A percentile compares a stretch with the other conserved stretches of the same genome.
Evolutionary conservation across 805 yeast species (phyloP).

Genomic region (Babjeviella inositovora): DNA sequence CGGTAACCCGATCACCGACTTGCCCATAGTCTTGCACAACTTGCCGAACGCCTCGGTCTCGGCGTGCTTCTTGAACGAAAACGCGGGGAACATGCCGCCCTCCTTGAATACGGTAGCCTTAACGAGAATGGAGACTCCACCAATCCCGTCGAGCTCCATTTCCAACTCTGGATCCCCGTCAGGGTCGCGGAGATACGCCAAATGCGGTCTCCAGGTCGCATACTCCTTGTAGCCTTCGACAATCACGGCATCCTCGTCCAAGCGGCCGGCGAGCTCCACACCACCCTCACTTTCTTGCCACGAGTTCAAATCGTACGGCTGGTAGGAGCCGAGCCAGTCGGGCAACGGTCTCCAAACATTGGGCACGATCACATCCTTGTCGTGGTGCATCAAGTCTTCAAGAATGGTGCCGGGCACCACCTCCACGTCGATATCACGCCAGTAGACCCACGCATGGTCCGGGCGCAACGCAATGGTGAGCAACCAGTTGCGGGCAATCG

Average conservation of each 20-base stretch:
- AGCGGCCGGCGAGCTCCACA: conserved; percentile 49
- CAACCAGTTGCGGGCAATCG: conserved; percentile 89
- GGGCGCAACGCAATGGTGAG: conserved; percentile 78
- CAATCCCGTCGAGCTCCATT: conserved; percentile 90
- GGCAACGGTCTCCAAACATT: conserved; percentile 88
- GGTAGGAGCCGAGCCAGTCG: conserved; percentile 73
- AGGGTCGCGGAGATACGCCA: conserved; percentile 89
- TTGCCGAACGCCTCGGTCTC: conserved; percentile 97
- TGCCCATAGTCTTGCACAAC: conserved; percentile 75
- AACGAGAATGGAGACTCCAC: conserved; percentile 87
- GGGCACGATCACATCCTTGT: conserved; percentile 86
- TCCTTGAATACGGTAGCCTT: conserved; percentile 74
- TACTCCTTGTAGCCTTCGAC: conserved; percentile 97
- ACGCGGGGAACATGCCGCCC: conserved; percentile 94
- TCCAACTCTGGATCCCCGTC: conserved; percentile 90
- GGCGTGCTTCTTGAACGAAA: conserved; percentile 90
- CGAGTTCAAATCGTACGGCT: conserved; percentile 72
- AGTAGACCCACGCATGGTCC: conserved; percentile 88
- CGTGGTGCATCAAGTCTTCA: conserved; percentile 87
- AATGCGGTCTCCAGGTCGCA: conserved; percentile 96
- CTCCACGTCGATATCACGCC: conserved; percentile 98
- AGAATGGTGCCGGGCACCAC: conserved; percentile 70
- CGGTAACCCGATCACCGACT: conserved; percentile 75
- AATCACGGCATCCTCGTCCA: conserved; percentile 89
- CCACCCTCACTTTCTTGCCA: conserved; percentile 85